Conservation (phyloP, 108 stramenopile genomes). For the Aurantiochytrium sp. region DNA sequence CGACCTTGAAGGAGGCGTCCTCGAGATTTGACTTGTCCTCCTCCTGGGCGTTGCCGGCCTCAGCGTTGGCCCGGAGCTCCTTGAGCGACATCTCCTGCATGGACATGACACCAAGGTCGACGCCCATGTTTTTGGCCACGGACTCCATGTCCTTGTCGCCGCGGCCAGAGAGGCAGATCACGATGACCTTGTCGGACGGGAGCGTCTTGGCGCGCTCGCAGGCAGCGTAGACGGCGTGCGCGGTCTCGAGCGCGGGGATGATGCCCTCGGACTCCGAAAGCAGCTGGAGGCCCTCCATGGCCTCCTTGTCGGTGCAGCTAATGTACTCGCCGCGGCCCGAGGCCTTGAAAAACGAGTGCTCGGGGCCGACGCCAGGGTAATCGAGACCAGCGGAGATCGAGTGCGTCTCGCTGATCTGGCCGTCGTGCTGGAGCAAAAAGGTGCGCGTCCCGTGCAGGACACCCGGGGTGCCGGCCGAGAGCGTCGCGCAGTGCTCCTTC, state of each 20-base stretch:
- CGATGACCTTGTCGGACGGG: slow-evolving; percentile 75
- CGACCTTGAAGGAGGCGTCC: neutral
- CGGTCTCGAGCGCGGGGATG: slow-evolving; percentile 89
- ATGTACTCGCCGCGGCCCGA: slow-evolving; percentile 79
- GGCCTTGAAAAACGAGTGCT: slow-evolving; percentile 87
- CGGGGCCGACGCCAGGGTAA: slow-evolving; percentile 94
- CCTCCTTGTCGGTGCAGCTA: slow-evolving; percentile 82
- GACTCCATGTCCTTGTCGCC: slow-evolving; percentile 97
- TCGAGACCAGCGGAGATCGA: slow-evolving; percentile 89
- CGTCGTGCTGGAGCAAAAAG: slow-evolving; percentile 81
- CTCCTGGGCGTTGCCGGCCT: neutral
- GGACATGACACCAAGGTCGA: slow-evolving; percentile 49
- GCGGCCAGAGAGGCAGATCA: slow-evolving; percentile 88
- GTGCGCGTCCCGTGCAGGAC: slow-evolving; percentile 89
- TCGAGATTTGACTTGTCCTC: neutral
- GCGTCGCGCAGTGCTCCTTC: slow-evolving; percentile 81
- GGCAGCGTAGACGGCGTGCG: slow-evolving; percentile 84
- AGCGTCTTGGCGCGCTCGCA: slow-evolving; percentile 80
- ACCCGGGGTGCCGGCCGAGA: slow-evolving; percentile 81
- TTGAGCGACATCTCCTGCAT: neutral
- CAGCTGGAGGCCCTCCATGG: slow-evolving; percentile 80
- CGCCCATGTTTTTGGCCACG: slow-evolving; percentile 84
- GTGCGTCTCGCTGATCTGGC: slow-evolving; percentile 84
- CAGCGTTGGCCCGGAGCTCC: neutral
- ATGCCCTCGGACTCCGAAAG: slow-evolving; percentile 88